Evolutionary conservation across 495 filamentous ascomycete genomes (phyloP), one percentile per base, ranked within the genome.

Genomic region (Aspergillus sparsus): DNA sequence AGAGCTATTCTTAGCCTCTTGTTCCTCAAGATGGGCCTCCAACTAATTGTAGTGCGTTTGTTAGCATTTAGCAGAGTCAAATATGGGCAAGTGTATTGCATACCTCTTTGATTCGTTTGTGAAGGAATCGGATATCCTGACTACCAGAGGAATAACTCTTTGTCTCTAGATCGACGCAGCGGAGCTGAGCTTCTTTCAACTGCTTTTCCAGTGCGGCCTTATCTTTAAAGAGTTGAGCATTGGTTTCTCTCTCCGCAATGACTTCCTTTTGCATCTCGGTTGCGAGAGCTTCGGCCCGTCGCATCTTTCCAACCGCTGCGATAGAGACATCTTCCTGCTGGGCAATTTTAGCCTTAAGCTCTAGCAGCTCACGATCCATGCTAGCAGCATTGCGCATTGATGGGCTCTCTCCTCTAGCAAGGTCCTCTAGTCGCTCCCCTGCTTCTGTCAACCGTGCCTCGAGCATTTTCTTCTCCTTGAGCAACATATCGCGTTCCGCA

Each of bases 251-350:
- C 70, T 97, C 94, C 12, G 84, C 86, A n/a, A 87, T 87, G 46
- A 98, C 90, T 67, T 98, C 94, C 74, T 95, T 96, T 70, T 98
- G 93, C 59, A 94, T 88, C 74, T 98, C 95, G 15, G 85, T 84
- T 1, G 86, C 86, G 13, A 98, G 77, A 39, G 91, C 91, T 68
- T 98, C 94, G 0, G 95, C 92, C 11, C 93, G 87, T n/a, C 94
- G 83, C 94, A 98, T 98, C 79, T 98, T 98, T 68, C 92, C 93
- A 47, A 98, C 88, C 0, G 94, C 94, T 2, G 94, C 94, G 4
- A 89, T 82, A 16, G 92, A 92, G 32, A 98, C 87, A 69, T 98
- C 94, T 73, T 97, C 90, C 68, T 97, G 91, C 63, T 96, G 92
- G 8, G 93, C 94, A 39, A 98, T 84, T 54, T 83, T 85, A 7